These are phyloP conservation scores for Leishmania turanica DNA, from an alignment of 208 protist genomes.

Conservation along the genomic window DNA sequence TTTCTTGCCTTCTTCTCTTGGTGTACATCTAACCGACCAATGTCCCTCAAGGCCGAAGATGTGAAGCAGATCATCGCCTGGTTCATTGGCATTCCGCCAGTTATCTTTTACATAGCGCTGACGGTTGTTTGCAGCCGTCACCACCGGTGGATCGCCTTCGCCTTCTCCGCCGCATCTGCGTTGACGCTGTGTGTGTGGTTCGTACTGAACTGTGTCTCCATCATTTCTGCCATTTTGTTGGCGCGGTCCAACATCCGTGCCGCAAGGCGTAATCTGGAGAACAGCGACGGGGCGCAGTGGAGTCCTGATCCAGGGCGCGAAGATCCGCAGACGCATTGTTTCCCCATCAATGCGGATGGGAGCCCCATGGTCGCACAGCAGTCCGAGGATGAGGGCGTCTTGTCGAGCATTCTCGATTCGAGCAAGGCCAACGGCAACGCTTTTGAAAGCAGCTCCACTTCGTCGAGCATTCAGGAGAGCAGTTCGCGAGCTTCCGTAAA, in stretches of 20 bases:
- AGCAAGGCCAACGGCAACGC: not conserved
- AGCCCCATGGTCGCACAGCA: not conserved
- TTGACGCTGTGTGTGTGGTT: constrained; percentile 20
- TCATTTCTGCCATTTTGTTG: constrained; percentile 10
- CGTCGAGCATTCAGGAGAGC: not conserved
- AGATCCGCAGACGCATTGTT: not conserved
- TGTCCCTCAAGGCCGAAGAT: not conserved
- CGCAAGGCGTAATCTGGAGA: not conserved
- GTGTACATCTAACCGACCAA: not conserved
- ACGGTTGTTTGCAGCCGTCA: constrained; percentile 29
- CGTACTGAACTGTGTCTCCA: constrained; percentile 14
- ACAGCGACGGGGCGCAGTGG: too few relatives aligned
- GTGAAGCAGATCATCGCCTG: constrained; percentile 25
- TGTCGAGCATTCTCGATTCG: constrained; percentile 30
- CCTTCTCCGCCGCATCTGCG: constrained; percentile 24
- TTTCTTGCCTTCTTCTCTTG: not conserved
- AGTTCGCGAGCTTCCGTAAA: not conserved
- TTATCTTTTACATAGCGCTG: constrained; percentile 47
- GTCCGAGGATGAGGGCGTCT: constrained; percentile 11
- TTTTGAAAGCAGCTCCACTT: not conserved
- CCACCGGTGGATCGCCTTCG: constrained; percentile 37
- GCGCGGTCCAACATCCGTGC: not conserved
- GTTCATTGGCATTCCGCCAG: constrained; percentile 27
- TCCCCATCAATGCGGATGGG: not conserved
- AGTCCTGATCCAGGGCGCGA: not conserved